phyloP scores from a whole-genome alignment of 179 eudicot genomes.

The Sideroxylon spinosum region DNA sequence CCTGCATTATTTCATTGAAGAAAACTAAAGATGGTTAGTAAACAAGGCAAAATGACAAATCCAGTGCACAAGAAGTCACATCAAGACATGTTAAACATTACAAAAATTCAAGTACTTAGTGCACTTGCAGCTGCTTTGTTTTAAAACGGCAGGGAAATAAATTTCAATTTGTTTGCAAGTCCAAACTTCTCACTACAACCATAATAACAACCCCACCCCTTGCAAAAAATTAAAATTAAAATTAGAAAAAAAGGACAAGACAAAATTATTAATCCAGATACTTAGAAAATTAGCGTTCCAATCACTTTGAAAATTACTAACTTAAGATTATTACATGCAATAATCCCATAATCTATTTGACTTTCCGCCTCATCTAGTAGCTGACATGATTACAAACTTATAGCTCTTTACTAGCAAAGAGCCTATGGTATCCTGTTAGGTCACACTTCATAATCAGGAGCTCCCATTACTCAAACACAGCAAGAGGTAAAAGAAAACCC shows the following conservation, averaged over 20 bases:
- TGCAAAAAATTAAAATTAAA: too few species aligned
- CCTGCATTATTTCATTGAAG: neutral
- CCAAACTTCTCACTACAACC: neutral
- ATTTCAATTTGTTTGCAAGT: neutral
- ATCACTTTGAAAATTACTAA: neutral
- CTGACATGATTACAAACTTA: neutral
- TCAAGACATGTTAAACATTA: neutral
- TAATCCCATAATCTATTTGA: neutral
- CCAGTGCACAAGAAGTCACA: neutral
- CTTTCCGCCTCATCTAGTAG: neutral
- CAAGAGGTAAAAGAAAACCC: neutral
- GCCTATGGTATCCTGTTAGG: neutral
- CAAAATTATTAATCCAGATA: neutral
- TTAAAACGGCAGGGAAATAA: neutral
- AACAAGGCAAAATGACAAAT: neutral
- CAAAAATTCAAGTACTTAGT: neutral
- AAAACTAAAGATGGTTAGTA: neutral
- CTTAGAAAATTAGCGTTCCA: neutral
- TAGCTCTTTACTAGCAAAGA: neutral
- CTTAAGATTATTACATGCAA: neutral
- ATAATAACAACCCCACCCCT: neutral
- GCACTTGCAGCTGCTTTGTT: neutral
- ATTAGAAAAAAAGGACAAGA: neutral
- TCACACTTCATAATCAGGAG: conserved; percentile 2
- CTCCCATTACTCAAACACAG: neutral